Base-by-base conservation (phyloP, 768 basidiomycete species). In the Obba rivulosa region DNA sequence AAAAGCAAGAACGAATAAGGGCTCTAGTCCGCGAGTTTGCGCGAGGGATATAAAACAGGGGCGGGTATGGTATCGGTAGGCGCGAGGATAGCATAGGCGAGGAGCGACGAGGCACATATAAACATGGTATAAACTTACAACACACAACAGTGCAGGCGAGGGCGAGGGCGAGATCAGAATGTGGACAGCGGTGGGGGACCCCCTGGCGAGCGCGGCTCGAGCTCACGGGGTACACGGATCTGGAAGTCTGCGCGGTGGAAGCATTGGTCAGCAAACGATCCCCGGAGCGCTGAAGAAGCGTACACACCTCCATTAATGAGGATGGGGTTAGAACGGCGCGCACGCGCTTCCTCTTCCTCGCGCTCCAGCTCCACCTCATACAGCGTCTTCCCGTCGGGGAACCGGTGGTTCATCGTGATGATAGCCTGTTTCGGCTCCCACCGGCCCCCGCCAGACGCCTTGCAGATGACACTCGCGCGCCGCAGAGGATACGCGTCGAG, bases 381-480 rank as follows among this genome's bases (percentile, higher is more conserved):
- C 3, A 70, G 74, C 0, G 85, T 78, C 58, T 85, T 86, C 57
- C 74, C 74, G 8, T 85, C 85, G 1, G 81, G 82, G n/a, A 79
- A 65, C 11, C 82, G 76, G 53, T 75, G 70, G 43, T 75, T 76
- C 21, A 60, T 61, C 38, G 58, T 69, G 65, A 48, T 74, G 55
- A 53, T 60, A 10, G 66, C 64, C 24, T 73, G 75, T 57, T 81
- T 83, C 28, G 88, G 87, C 54, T 79, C 77, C 87, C 87, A 90
- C 28, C 88, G 79, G 14, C 87, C 87, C 13, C 86, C 86, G 40
- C 88, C 87, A 17, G 79, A 78, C 1, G 82, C 83, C 57, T 90
- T 91, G 69, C 87, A 91, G 13, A 87, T 73, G 42, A 76, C 69
- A 56, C 77, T 79, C 2, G 81, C 77, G 47, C 80, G 78, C 37